phyloP scores from a whole-genome alignment of 192 early-diverging fungal species.

The Martensiomyces pterosporus region DNA sequence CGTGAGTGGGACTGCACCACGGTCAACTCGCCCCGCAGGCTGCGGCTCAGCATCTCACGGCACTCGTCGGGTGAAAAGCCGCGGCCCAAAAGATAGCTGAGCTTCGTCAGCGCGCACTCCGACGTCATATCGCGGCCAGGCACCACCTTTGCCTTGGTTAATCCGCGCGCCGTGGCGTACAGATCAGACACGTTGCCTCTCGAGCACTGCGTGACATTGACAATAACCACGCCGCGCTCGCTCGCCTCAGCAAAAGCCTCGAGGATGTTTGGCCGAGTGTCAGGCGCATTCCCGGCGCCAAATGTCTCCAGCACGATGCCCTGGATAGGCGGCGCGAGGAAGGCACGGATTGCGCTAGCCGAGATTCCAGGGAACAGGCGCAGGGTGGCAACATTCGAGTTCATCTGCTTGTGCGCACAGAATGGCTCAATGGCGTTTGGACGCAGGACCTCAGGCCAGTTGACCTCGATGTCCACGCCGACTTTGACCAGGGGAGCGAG shows the following conservation, averaged over 20 bases:
- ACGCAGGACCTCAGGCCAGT: slow-evolving; percentile 81
- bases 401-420: slow-evolving; percentile 77
- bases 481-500: slow-evolving; percentile 85
- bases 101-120: slow-evolving; percentile 93
- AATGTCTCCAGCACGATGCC: slow-evolving; percentile 96
- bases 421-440: slow-evolving; percentile 84
- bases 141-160: slow-evolving; percentile 76
- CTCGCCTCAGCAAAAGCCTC: slow-evolving; percentile 77
- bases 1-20: slow-evolving; percentile 41
- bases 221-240: slow-evolving; percentile 91
- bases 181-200: slow-evolving; percentile 81
- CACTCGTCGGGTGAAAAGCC: slow-evolving; percentile 60
- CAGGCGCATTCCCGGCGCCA: slow-evolving; percentile 95
- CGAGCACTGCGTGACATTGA: slow-evolving; percentile 89
- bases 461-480: slow-evolving; percentile 94
- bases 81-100: slow-evolving; percentile 86
- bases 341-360: slow-evolving; percentile 77
- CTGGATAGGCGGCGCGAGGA: slow-evolving; percentile 77
- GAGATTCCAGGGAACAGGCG: slow-evolving; percentile 95
- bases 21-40: slow-evolving; percentile 91
- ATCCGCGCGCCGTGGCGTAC: slow-evolving; percentile 85
- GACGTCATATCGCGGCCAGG: slow-evolving; percentile 94
- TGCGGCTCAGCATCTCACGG: slow-evolving; percentile 75
- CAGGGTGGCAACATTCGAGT: slow-evolving; percentile 81
- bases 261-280: slow-evolving; percentile 82